Conservation (phyloP, 1,284 basidiomycete species). For the Mycena sp. region DNA sequence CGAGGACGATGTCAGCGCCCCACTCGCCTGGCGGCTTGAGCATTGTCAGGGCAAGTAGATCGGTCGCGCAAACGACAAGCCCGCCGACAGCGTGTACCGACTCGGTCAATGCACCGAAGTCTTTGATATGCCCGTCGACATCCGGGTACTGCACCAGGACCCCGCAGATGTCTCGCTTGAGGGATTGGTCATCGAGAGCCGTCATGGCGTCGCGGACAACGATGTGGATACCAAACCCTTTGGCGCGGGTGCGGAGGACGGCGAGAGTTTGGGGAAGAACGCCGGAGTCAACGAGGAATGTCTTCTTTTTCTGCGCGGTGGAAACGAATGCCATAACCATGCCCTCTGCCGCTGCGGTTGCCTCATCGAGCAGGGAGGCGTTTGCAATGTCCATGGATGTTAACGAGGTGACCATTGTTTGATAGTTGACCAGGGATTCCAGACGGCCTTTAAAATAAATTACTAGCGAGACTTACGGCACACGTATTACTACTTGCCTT, state of each 20-base stretch:
- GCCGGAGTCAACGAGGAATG: constrained; percentile 85
- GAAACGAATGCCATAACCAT: constrained; percentile 87
- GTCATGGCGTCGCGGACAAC: constrained; percentile 70
- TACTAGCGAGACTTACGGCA: constrained; percentile 10
- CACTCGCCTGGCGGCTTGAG: constrained; percentile 98
- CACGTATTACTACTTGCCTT: constrained; percentile 68
- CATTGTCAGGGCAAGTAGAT: constrained; percentile 93
- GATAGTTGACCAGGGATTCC: constrained; percentile 97
- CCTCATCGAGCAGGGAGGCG: constrained; percentile 91
- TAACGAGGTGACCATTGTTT: constrained; percentile 96
- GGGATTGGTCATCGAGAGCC: constrained; percentile 61
- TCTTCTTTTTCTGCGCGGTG: constrained; percentile 78
- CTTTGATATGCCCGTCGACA: constrained; percentile 85
- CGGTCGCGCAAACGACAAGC: constrained; percentile 89
- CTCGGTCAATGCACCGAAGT: constrained; percentile 77
- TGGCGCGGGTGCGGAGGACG: constrained; percentile 88
- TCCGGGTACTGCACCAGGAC: constrained; percentile 94
- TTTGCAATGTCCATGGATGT: constrained; percentile 96
- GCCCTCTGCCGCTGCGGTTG: constrained; percentile 92
- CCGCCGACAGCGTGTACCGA: constrained; percentile 82
- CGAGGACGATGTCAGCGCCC: constrained; percentile 96
- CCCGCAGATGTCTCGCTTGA: constrained; percentile 81
- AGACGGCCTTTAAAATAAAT: constrained; percentile 73
- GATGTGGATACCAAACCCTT: constrained; percentile 89
- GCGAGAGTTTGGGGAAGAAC: constrained; percentile 90